Evolutionary conservation across 331 rosid species (phyloP), one percentile per base, ranked within the genome.

Genomic region (Pyracantha coccinea): DNA sequence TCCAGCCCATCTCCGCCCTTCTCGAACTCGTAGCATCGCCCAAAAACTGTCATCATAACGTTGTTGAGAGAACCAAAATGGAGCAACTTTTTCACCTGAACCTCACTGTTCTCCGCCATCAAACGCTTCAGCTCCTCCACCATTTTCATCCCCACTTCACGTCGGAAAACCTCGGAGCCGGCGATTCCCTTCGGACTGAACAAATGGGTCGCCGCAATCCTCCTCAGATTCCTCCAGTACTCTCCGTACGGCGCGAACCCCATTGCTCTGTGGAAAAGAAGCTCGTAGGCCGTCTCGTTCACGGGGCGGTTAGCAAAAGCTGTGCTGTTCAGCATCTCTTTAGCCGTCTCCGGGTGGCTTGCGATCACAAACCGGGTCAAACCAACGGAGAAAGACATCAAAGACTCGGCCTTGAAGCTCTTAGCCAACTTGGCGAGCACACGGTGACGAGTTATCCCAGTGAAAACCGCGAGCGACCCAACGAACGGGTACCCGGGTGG

Each of bases 241-340:
- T 81, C 94, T 0, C 94, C 97, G 8, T 85, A 90, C 0, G 94
- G 96, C 8, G 97, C 97, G 21, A 92, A 92, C 0, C 97, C 97
- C 91, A 90, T 88, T 38, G 97, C 96, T 1, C 91, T 73, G 66
- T 90, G 82, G 23, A 92, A 92, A 2, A 92, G 60, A 4, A 92
- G 92, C 81, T 85, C 87, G 0, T 88, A 87, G 6, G 97, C 97
- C 0, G 96, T 88, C 35, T 92, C 94, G 63, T 92, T 92, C 1
- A 89, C 85, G 0, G 97, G 97, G 19, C 97, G 71, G 16, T 92
- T 88, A 0, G 91, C 94, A 10, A 92, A 90, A 44, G 73, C 72
- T 0, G 91, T 11, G 77, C 89, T 87, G 4, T 41, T 68, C 0
- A 92, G 80, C 35, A 92, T 72, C 61, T 92, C 96, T 13, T 85